These are phyloP conservation scores for Bruguiera hainesii DNA, from an alignment of 441 rosid species.

Conservation along the genomic window DNA sequence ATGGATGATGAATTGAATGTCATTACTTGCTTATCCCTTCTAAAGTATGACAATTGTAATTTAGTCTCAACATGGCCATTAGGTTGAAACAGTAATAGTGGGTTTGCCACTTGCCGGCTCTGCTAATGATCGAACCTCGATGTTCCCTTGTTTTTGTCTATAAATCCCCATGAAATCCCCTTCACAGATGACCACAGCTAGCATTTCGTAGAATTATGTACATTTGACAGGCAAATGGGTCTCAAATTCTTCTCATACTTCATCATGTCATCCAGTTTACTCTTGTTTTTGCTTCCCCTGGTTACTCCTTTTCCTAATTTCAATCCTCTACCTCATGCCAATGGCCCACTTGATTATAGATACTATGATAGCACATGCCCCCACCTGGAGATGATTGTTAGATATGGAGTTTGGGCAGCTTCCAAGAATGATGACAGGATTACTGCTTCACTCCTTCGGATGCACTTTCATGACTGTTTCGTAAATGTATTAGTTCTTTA, in stretches of 20 bases:
- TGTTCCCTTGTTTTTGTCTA: conserved; percentile 13
- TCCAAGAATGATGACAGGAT: conserved; percentile 57
- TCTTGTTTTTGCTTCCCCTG: conserved; percentile 17
- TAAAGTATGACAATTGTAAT: background rate
- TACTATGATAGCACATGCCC: conserved; percentile 71
- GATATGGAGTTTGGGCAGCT: conserved; percentile 56
- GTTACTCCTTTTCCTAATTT: conserved; percentile 28
- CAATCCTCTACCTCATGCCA: conserved; percentile 11
- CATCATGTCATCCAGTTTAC: conserved; percentile 17
- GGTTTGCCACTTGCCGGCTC: conserved; percentile 28
- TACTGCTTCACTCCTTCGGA: conserved; percentile 80
- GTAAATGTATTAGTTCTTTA: conserved; percentile 47
- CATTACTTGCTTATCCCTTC: background rate
- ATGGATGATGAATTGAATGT: background rate
- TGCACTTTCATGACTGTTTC: conserved; percentile 82
- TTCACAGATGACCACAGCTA: conserved; percentile 3
- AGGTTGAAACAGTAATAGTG: conserved; percentile 29
- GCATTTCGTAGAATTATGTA: conserved; percentile 12
- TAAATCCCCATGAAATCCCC: conserved; percentile 7
- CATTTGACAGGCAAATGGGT: conserved; percentile 34
- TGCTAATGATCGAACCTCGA: conserved; percentile 27
- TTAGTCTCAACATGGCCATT: conserved; percentile 27
- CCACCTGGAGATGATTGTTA: conserved; percentile 52
- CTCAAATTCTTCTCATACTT: conserved; percentile 26
- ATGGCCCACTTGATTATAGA: conserved; percentile 39